Evolutionary conservation across 345 rosid genomes (phyloP).

Genomic region (Ailanthus altissimus): DNA sequence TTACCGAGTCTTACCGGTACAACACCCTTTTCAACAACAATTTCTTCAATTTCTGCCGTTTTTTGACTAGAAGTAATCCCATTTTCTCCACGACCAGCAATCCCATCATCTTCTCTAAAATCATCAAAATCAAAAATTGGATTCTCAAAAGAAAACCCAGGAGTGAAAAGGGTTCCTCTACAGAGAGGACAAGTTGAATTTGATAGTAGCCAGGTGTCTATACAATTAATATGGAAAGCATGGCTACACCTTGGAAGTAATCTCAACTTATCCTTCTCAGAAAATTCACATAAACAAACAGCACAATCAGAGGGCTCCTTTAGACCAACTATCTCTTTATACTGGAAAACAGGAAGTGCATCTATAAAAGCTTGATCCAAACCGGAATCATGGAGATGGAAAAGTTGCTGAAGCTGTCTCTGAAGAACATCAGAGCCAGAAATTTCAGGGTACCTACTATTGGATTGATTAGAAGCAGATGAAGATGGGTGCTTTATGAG

Average conservation of each 20-base stretch:
- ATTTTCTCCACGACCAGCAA: conserved; percentile 41
- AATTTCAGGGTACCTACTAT: conserved; percentile 64
- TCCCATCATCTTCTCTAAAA: conserved; percentile 60
- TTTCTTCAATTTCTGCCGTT: conserved; percentile 57
- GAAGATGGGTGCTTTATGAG: conserved; percentile 66
- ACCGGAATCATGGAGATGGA: conserved; percentile 88
- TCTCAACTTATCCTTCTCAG: conserved; percentile 82
- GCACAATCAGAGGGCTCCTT: conserved; percentile 90
- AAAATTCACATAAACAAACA: conserved; percentile 81
- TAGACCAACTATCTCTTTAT: conserved; percentile 66
- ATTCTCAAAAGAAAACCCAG: conserved; percentile 67
- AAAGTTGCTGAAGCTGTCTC: conserved; percentile 87
- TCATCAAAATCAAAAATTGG: conserved; percentile 73
- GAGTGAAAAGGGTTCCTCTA: conserved; percentile 67
- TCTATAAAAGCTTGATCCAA: conserved; percentile 89
- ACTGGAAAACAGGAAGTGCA: conserved; percentile 82
- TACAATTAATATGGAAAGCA: conserved; percentile 83
- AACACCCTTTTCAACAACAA: conserved; percentile 60
- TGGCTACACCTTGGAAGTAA: conserved; percentile 83
- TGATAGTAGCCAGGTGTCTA: conserved; percentile 86
- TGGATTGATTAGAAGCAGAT: conserved; percentile 53
- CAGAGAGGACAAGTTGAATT: conserved; percentile 86
- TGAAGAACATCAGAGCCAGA: conserved; percentile 76
- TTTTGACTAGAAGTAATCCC: conserved; percentile 42
- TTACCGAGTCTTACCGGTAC: conserved; percentile 82